A percentile compares a stretch with the other conserved stretches of the same genome.
Evolutionary conservation across 202 grass and related monocot genomes (phyloP).

Genomic region (Zoysia matrella): DNA sequence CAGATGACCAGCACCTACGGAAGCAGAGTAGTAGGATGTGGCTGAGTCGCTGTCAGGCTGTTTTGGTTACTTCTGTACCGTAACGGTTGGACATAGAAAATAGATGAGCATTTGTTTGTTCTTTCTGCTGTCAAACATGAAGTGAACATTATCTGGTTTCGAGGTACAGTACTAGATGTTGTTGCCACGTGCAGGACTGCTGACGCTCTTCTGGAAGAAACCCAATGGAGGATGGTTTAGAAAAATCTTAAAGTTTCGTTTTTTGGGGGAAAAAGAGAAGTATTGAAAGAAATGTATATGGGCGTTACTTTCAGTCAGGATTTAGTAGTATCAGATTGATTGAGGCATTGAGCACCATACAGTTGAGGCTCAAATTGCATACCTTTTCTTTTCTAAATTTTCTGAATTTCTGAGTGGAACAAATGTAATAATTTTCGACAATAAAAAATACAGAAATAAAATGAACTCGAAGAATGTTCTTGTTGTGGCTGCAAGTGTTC

Average conservation of each 20-base stretch:
- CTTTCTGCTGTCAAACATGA: neutral
- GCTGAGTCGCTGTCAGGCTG: constrained; percentile 13
- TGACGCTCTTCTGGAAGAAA: neutral
- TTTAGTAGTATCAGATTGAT: too few species aligned
- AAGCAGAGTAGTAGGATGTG: neutral
- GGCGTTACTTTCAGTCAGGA: neutral
- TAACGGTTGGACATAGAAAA: neutral
- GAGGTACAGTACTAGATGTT: neutral
- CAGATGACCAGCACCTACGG: constrained; percentile 61
- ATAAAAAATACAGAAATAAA: neutral
- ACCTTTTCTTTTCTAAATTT: too few species aligned
- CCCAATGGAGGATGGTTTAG: neutral
- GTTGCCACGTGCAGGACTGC: neutral
- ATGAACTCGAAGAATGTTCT: neutral
- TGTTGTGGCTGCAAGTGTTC: neutral
- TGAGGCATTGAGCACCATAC: too few species aligned
- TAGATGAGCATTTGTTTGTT: neutral
- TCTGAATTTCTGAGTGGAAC: neutral
- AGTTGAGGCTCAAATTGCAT: too few species aligned
- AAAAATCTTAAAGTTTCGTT: too few species aligned
- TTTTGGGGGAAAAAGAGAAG: too few species aligned
- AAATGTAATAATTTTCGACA: neutral
- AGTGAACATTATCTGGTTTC: neutral
- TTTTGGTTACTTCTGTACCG: neutral
- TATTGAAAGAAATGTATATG: neutral